Evolutionary conservation across 768 basidiomycete genomes (phyloP).

Genomic region (Boletellus ananiceps): DNA sequence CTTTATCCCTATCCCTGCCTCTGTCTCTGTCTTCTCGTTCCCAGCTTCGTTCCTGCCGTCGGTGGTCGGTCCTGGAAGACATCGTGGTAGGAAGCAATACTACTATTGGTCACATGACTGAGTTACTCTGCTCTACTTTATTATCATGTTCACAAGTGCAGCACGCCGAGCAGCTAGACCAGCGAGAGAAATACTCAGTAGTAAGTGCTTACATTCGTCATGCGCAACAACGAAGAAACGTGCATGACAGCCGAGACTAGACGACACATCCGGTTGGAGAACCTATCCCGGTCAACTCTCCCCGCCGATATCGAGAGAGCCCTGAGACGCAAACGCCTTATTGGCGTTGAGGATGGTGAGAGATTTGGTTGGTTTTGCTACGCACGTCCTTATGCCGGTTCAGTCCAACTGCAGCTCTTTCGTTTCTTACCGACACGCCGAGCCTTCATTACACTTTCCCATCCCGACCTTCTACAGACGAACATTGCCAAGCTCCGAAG

Average conservation of each 20-base stretch:
- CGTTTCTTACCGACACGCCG: constrained; percentile 56
- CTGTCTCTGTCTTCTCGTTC: constrained; percentile 40
- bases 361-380: neutral
- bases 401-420: constrained; percentile 58
- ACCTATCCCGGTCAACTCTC: constrained; percentile 49
- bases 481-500: constrained; percentile 42
- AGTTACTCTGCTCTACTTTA: neutral
- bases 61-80: constrained; percentile 54
- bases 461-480: constrained; percentile 39
- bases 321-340: constrained; percentile 37
- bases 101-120: constrained; percentile 25
- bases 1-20: constrained; percentile 37
- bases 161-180: constrained; percentile 19
- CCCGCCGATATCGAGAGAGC: constrained; percentile 51
- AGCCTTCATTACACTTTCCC: constrained; percentile 53
- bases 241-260: constrained; percentile 18
- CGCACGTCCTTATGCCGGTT: constrained; percentile 7
- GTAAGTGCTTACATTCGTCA: constrained; percentile 10
- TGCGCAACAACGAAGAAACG: constrained; percentile 4
- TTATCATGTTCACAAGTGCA: constrained; percentile 19
- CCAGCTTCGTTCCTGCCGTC: constrained; percentile 62
- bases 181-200: constrained; percentile 3
- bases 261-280: constrained; percentile 44
- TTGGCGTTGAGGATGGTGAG: constrained; percentile 42
- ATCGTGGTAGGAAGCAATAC: constrained; percentile 38